Evolutionary conservation across 148 eudicot genomes (phyloP), one percentile per base, ranked within the genome.

Genomic region (Cornus suecica): DNA sequence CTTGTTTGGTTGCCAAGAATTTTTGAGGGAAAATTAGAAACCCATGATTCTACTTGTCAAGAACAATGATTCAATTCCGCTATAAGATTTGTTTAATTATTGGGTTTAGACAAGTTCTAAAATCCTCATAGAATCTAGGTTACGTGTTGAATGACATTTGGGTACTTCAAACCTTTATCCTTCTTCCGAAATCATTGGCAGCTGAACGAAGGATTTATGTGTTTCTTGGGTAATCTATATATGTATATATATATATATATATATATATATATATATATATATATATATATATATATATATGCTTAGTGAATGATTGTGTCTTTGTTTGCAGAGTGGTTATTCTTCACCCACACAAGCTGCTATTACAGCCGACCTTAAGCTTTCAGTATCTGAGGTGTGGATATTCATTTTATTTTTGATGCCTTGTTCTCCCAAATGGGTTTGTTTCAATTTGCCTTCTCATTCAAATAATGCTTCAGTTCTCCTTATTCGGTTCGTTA

Each of bases 401-500:
- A 62, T 52, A 56, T 25, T n/a, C n/a, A n/a, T n/a, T n/a, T n/a
- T 37, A 56, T 73, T 24, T 65, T 31, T 77, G n/a, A 32, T 51
- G n/a, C 64, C 69, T 81, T 73, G 22, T 41, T 71, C 70, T 65
- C n/a, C n/a, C 23, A 23, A 16, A 32, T 52, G 56, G 62, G 30
- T 70, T 76, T 68, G 9, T 24, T 78, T 51, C 10, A 14, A 14
- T 66, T 10, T 24, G n/a, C 31, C 66, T 66, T 48, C 69, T 79
- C 42, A 82, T 70, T 64, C 29, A 37, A 66, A 20, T 22, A 26
- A 66, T 76, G 67, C 62, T 29, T 27, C 92, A 95, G 97, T 95
- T 85, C 79, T 95, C 99, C 29, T 77, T 87, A 77, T 95, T 95
- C 77, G 99, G 97, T 79, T 95, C 97, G n/a, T 83, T 95, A 75